Conservation (phyloP, 306 rosid species). For the Vigna hirtella region DNA sequence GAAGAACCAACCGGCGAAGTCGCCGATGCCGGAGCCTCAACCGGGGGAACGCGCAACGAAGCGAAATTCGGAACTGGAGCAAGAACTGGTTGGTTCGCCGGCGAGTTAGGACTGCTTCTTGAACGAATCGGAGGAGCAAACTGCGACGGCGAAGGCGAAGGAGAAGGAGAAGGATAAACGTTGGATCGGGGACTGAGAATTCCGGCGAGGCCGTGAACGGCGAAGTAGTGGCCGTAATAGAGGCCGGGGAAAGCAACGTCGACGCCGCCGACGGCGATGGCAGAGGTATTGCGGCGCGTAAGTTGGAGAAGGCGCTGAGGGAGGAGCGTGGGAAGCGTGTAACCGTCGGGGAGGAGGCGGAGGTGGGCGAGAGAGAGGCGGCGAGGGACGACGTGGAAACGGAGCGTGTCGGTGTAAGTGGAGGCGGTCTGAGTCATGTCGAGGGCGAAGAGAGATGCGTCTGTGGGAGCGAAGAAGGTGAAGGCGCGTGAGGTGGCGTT, state of each 20-base stretch:
- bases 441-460: constrained; percentile 66
- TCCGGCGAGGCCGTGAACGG: constrained; percentile 53
- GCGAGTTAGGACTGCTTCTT: constrained; percentile 12
- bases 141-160: not conserved
- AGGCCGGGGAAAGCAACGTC: constrained; percentile 46
- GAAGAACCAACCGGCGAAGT: constrained; percentile 4
- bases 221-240: constrained; percentile 44
- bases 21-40: constrained; percentile 21
- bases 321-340: constrained; percentile 61
- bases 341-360: constrained; percentile 50
- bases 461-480: constrained; percentile 74
- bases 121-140: constrained; percentile 30
- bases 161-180: not conserved
- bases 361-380: constrained; percentile 62
- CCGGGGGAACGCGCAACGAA: not conserved
- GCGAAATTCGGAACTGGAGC: constrained; percentile 16
- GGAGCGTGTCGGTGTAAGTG: constrained; percentile 60
- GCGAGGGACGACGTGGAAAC: constrained; percentile 66
- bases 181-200: constrained; percentile 32
- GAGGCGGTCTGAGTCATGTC: constrained; percentile 67
- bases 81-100: constrained; percentile 37
- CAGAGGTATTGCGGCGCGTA: constrained; percentile 24
- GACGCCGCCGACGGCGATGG: constrained; percentile 50
- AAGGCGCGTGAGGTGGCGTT: constrained; percentile 21
- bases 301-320: constrained; percentile 40